A percentile compares a stretch with the other conserved stretches of the same genome.
phyloP scores from a whole-genome alignment of 2,329 filamentous ascomycete species.

The Colletotrichum lindemuthianum region DNA sequence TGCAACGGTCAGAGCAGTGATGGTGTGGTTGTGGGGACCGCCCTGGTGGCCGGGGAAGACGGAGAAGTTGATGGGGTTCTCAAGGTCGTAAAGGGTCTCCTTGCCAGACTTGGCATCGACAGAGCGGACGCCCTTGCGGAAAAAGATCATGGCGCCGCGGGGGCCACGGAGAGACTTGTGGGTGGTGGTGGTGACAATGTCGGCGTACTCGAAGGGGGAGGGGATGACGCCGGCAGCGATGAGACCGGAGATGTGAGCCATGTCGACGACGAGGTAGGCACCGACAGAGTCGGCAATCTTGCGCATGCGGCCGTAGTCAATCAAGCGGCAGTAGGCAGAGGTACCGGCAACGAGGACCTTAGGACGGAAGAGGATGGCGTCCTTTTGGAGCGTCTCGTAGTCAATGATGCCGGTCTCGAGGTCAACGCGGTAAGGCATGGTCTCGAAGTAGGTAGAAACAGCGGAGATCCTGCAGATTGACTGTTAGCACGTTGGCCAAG shows the following conservation, averaged over 20 bases:
- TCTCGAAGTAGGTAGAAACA: constrained; percentile 99
- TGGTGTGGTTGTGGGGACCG: constrained; percentile 99
- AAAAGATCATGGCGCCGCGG: constrained; percentile 99
- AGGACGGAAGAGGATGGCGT: constrained; percentile 90
- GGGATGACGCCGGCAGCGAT: constrained; percentile 94
- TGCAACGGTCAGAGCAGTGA: constrained; percentile 94
- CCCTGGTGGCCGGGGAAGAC: constrained; percentile 99
- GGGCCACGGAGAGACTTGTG: constrained; percentile 99
- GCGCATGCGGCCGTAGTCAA: constrained; percentile 96
- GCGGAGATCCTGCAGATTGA: constrained; percentile 77
- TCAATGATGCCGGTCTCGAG: constrained; percentile 95
- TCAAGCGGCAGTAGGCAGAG: constrained; percentile 96
- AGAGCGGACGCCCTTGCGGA: constrained; percentile 94
- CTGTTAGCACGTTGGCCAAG: constrained; percentile 1
- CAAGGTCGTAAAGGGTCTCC: constrained; percentile 89
- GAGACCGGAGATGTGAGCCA: constrained; percentile 98
- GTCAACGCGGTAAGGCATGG: constrained; percentile 93
- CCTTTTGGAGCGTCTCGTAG: constrained; percentile 91
- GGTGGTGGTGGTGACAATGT: constrained; percentile 97
- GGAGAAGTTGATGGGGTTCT: constrained; percentile 97
- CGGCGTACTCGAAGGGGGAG: constrained; percentile 90
- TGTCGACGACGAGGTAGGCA: constrained; percentile 95
- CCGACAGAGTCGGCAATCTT: constrained; percentile 93
- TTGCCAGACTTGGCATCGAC: constrained; percentile 92
- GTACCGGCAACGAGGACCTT: constrained; percentile 97